phyloP scores from a whole-genome alignment of 2,329 filamentous ascomycete species.

The Phialophora tarda region DNA sequence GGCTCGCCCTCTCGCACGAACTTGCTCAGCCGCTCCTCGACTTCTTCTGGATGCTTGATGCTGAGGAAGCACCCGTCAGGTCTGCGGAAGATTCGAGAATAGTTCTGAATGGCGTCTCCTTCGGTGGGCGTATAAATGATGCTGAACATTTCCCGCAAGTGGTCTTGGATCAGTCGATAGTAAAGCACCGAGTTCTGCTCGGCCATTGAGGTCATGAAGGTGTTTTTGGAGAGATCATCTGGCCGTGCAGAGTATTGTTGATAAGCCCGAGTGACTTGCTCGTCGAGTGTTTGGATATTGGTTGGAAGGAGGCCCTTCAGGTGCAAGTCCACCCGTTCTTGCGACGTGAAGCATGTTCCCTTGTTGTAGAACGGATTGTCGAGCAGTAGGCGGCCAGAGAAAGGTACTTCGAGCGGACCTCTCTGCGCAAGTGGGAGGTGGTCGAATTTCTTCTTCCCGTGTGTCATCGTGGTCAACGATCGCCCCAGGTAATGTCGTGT shows the following conservation, averaged over 20 bases:
- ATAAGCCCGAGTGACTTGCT: constrained; percentile 78
- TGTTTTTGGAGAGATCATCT: constrained; percentile 79
- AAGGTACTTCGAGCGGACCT: constrained; percentile 43
- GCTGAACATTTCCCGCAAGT: constrained; percentile 85
- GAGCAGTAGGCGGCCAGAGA: constrained; percentile 61
- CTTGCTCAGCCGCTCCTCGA: constrained; percentile 63
- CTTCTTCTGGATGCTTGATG: constrained; percentile 69
- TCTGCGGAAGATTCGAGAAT: constrained; percentile 75
- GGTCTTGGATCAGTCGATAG: constrained; percentile 73
- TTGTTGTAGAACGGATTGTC: constrained; percentile 78
- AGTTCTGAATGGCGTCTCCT: constrained; percentile 79
- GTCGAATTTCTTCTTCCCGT: constrained; percentile 38
- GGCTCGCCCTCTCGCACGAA: constrained; percentile 51
- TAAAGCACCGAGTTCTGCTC: constrained; percentile 86
- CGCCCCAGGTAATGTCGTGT: neutral
- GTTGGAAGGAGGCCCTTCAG: constrained; percentile 75
- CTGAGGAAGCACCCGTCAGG: constrained; percentile 84
- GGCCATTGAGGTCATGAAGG: constrained; percentile 82
- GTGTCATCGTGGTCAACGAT: neutral
- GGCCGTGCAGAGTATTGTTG: constrained; percentile 70
- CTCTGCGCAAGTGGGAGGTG: constrained; percentile 44
- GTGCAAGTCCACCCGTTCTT: constrained; percentile 72
- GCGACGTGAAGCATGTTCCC: constrained; percentile 73
- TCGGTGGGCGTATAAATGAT: constrained; percentile 93
- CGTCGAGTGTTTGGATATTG: constrained; percentile 74